Evolutionary conservation across 305 asterid genomes (phyloP), one percentile per base, ranked within the genome.

Genomic region (Solanum aculeatissimum): DNA sequence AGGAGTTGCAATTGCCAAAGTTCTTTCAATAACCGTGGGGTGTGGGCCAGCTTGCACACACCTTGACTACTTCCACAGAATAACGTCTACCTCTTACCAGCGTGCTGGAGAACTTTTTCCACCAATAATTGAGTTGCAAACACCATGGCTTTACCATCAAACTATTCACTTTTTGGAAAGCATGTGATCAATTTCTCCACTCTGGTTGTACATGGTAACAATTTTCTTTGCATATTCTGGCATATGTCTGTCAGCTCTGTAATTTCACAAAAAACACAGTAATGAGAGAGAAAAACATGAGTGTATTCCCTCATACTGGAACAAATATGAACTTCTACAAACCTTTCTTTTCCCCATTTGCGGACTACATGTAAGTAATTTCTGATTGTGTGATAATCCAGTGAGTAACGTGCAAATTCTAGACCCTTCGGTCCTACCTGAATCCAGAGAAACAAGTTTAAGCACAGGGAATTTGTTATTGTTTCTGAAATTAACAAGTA

Each of bases 341-440:
- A 94, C 98, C 98, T 95, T 86, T 93, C 82, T 90, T 89, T 93
- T 81, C 99, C 98, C 99, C 99, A 96, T 32, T 88, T 87, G 55
- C 98, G 98, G 84, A 91, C 91, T 57, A 96, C 94, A 63, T 96
- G 85, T 65, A 96, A 91, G 88, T 96, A 95, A 85, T 96, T 96
- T 83, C 98, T 91, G 89, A 96, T 95, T 70, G 98, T 93, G 92
- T 96, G 98, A 90, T 96, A 95, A 86, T 96, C 99, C 88, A 95
- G 86, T 71, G 99, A 96, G 84, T 96, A 96, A 71, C 97, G 97
- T 19, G 98, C 99, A 74, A 96, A 96, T 87, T 96, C 98, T 69
- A 96, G 93, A 83, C 98, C 99, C 92, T 96, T 95, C 2, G 97
- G 99, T 54, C 98, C 98, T 82, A 96, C 88, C 98, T 96, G 87